Percentiles rank a stretch among this genome's conserved stretches.
Evolutionary conservation across 768 basidiomycete genomes (phyloP).

Genomic region (Dioszegia aurantiaca): DNA sequence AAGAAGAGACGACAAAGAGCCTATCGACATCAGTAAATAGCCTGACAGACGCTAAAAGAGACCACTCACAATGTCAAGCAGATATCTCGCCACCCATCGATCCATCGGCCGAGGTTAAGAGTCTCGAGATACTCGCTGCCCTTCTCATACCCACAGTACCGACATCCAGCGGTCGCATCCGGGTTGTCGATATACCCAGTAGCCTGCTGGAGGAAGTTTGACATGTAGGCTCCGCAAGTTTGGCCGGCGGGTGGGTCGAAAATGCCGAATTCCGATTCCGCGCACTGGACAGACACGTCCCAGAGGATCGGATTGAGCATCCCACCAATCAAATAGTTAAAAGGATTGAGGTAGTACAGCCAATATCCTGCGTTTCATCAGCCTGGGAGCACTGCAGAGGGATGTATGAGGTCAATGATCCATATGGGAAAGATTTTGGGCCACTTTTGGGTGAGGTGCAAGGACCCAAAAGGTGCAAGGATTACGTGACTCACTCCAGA

Average conservation of each 20-base stretch:
- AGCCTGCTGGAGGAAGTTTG: constrained; percentile 30
- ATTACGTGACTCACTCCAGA: constrained; percentile 31
- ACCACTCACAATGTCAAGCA: constrained; percentile 32
- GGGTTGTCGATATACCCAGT: constrained; percentile 45
- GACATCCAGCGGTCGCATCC: constrained; percentile 29
- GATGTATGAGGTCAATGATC: neutral
- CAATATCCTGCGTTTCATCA: constrained; percentile 11
- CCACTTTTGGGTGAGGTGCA: neutral
- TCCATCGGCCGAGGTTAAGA: constrained; percentile 29
- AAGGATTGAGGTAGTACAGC: constrained; percentile 44
- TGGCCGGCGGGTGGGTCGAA: constrained; percentile 46
- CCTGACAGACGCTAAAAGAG: neutral
- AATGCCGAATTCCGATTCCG: constrained; percentile 30
- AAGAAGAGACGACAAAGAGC: constrained; percentile 26
- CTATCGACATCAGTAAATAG: neutral
- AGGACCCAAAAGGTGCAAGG: neutral
- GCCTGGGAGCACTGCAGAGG: no score
- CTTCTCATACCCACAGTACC: constrained; percentile 40
- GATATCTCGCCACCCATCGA: constrained; percentile 34
- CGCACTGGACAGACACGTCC: constrained; percentile 46
- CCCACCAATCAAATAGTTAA: constrained; percentile 48
- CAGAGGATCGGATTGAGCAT: constrained; percentile 40
- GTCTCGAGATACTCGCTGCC: constrained; percentile 45
- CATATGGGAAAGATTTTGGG: neutral
- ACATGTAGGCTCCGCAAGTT: constrained; percentile 48